Conservation (phyloP, 1,284 basidiomycete species). For the Agroathelia rolfsii region DNA sequence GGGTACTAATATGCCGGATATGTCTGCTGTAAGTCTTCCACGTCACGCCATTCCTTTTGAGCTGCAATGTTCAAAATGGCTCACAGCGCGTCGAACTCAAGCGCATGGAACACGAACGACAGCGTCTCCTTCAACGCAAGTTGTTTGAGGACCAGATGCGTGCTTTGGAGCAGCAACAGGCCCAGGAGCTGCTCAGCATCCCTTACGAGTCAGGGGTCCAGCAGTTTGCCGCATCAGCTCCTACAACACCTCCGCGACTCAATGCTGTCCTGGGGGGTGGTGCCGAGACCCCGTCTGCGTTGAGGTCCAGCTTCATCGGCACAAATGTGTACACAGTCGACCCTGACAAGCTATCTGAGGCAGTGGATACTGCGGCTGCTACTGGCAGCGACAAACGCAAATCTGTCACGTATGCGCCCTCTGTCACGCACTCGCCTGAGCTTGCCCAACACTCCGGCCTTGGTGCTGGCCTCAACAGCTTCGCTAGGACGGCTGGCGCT, state of each 20-base stretch:
- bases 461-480: conserved; percentile 36
- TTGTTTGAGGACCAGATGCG: conserved; percentile 93
- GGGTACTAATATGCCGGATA: conserved; percentile 73
- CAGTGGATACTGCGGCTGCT: conserved; percentile 48
- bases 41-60: conserved; percentile 7
- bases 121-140: conserved; percentile 76
- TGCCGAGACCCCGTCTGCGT: conserved; percentile 33
- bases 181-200: conserved; percentile 69
- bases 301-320: conserved; percentile 31
- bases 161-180: conserved; percentile 83
- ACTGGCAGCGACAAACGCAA: conserved; percentile 84
- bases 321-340: conserved; percentile 44
- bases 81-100: conserved; percentile 80
- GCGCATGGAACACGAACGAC: conserved; percentile 82
- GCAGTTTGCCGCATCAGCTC: conserved; percentile 71
- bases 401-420: conserved; percentile 75
- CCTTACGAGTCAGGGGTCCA: conserved; percentile 52
- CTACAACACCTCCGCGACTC: conserved; percentile 73
- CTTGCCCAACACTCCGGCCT: conserved; percentile 33
- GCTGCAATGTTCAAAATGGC: conserved; percentile 6
- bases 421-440: conserved; percentile 63
- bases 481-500: conserved; percentile 57
- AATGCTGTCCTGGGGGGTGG: conserved; percentile 49
- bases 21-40: conserved; percentile 56
- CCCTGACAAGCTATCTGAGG: conserved; percentile 48